These are phyloP conservation scores for Calamus simplicifolius DNA, from an alignment of 176 grass and related monocot species.

Conservation along the genomic window DNA sequence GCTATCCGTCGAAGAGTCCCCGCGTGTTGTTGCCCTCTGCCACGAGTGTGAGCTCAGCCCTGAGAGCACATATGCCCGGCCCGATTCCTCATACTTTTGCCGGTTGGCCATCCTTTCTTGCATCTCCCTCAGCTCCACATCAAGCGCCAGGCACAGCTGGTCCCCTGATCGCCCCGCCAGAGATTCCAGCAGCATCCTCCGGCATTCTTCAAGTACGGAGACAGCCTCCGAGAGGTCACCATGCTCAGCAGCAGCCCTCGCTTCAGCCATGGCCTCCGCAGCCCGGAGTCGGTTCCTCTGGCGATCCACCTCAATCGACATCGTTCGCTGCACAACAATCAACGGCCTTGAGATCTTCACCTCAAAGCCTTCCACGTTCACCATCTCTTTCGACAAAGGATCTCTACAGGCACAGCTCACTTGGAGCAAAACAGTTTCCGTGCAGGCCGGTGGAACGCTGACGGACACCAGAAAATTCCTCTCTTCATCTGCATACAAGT, in stretches of 20 bases:
- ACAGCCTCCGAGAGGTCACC: conserved; percentile 54
- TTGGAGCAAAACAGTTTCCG: conserved; percentile 42
- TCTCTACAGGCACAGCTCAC: conserved; percentile 67
- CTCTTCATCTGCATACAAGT: conserved; percentile 88
- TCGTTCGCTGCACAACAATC: conserved; percentile 29
- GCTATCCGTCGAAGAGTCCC: conserved; percentile 50
- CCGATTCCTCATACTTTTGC: conserved; percentile 61
- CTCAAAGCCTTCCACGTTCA: conserved; percentile 46
- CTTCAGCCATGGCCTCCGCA: conserved; percentile 75
- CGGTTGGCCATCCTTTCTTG: conserved; percentile 73
- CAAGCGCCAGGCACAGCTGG: conserved; percentile 49
- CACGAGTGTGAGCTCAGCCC: conserved; percentile 87
- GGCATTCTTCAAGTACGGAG: conserved; percentile 58
- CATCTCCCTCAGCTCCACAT: conserved; percentile 83
- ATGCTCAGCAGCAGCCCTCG: conserved; percentile 52
- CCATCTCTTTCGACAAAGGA: conserved; percentile 53
- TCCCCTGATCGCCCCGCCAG: conserved; percentile 53
- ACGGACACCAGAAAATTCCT: conserved; percentile 79
- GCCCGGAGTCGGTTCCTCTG: conserved; percentile 79
- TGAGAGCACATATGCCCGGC: conserved; percentile 71
- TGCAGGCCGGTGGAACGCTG: conserved; percentile 42
- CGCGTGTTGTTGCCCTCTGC: conserved; percentile 68
- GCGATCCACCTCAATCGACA: conserved; percentile 70
- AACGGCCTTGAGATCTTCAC: conserved; percentile 67
- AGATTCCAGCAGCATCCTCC: conserved; percentile 47